Evolutionary conservation across 352 stramenopile species (phyloP).

Genomic region (Globisporangium paddicum): DNA sequence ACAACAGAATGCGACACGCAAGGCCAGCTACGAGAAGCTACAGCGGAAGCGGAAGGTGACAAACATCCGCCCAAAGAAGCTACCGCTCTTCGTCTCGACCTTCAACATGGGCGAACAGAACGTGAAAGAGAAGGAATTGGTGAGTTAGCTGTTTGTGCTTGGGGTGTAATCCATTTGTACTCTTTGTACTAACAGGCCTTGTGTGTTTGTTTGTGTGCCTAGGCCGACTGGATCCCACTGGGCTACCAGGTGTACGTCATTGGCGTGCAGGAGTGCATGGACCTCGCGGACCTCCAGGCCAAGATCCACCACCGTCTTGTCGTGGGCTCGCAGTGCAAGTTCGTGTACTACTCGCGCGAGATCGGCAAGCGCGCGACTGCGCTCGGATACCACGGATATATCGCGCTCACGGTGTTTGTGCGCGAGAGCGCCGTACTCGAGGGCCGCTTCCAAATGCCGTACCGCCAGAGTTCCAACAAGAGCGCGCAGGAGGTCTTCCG

Average conservation of each 20-base stretch:
- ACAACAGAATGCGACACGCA: neutral
- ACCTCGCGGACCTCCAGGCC: conserved; percentile 61
- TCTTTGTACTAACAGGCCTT: neutral
- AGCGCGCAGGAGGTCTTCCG: conserved; percentile 67
- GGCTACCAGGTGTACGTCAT: conserved; percentile 21
- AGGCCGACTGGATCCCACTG: conserved; percentile 60
- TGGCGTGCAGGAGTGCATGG: conserved; percentile 71
- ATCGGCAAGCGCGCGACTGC: conserved; percentile 78
- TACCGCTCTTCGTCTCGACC: conserved; percentile 72
- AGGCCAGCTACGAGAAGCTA: conserved; percentile 3
- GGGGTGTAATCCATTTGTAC: neutral
- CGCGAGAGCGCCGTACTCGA: conserved; percentile 51
- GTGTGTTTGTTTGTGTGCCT: conserved; percentile 2
- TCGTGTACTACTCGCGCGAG: conserved; percentile 70
- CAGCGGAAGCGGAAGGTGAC: neutral
- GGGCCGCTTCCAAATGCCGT: conserved; percentile 65
- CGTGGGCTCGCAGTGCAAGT: conserved; percentile 45
- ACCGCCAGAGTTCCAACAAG: conserved; percentile 46
- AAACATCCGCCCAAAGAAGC: conserved; percentile 26
- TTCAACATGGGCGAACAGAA: conserved; percentile 88
- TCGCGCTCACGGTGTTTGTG: conserved; percentile 84
- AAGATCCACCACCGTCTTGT: conserved; percentile 66
- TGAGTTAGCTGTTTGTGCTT: conserved; percentile 15
- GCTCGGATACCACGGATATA: conserved; percentile 85
- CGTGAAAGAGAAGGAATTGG: conserved; percentile 45